phyloP scores from a whole-genome alignment of 495 filamentous ascomycete genomes.

The Cairneyella variabilis region DNA sequence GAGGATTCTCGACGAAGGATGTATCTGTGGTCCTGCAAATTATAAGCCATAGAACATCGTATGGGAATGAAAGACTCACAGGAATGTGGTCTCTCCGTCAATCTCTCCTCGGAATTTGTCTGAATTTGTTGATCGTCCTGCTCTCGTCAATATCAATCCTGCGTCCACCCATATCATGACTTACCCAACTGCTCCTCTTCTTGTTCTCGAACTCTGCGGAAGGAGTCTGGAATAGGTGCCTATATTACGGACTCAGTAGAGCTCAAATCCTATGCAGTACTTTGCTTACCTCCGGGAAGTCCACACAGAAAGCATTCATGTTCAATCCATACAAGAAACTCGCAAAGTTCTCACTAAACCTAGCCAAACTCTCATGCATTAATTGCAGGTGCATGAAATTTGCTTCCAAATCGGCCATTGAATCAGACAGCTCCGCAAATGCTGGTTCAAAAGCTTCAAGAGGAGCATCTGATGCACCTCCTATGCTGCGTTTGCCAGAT shows the following conservation, averaged over 20 bases:
- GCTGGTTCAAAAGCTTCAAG: conserved; percentile 80
- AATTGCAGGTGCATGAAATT: conserved; percentile 97
- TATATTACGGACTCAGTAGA: conserved; percentile 15
- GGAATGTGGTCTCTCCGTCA: conserved; percentile 78
- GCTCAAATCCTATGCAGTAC: not conserved
- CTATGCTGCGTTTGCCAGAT: conserved; percentile 43
- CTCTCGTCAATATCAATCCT: not conserved
- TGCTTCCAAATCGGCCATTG: conserved; percentile 90
- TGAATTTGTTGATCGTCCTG: conserved; percentile 23
- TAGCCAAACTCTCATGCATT: conserved; percentile 92
- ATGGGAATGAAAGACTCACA: conserved; percentile 51
- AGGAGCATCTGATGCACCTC: conserved; percentile 63
- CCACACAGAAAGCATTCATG: conserved; percentile 98
- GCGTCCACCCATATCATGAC: not conserved
- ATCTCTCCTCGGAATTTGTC: conserved; percentile 28
- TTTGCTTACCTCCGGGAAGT: conserved; percentile 79
- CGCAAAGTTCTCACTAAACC: conserved; percentile 95
- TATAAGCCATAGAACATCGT: conserved; percentile 25
- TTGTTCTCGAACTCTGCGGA: conserved; percentile 23
- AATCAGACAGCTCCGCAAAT: conserved; percentile 91
- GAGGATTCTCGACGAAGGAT: conserved; percentile 87
- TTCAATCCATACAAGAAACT: conserved; percentile 94
- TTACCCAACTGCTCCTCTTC: conserved; percentile 22
- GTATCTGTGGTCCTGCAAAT: conserved; percentile 80
- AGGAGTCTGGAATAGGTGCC: conserved; percentile 29